Evolutionary conservation across 2,329 filamentous ascomycete species (phyloP), one percentile per base, ranked within the genome.

Genomic region (Calonectria fujianensis): DNA sequence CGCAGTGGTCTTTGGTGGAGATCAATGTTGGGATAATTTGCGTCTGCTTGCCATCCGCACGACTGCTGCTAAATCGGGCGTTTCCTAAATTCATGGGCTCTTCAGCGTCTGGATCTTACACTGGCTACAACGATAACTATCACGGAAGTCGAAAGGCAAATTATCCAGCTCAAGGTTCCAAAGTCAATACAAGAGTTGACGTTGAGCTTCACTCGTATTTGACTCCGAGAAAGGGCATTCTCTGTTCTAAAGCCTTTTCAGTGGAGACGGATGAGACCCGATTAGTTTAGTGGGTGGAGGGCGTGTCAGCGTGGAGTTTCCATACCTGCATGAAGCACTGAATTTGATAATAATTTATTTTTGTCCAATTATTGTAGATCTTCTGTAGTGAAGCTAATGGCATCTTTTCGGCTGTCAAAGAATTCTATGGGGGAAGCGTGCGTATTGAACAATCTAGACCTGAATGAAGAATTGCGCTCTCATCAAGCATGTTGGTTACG

Each of bases 11-110:
- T 0, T 82, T 80, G 0, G 79, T 87, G 31, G 85, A 87, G 72
- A 83, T 85, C 73, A 85, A 85, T 72, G 81, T 85, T 9, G 85
- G 83, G 52, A 82, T 86, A n/a, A 84, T 87, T 9, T 86, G 85
- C 74, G 82, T 82, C 10, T 87, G 85, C 63, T 78, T 87, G 81
- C 85, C 85, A 0, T 81, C 84, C 0, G 66, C 86, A 1, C 81
- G 84, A 8, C 76, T 85, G 16, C 75, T 86, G 0, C 79, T 86
- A 1, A 82, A 84, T 13, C 79, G 82, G 0, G 76, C 87, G 48
- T 85, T 88, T 75, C 88, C 87, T 52, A 81, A 79, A 70, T 18
- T 85, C 0, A 74, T 82, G n/a, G 81, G 82, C 18, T 57, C 52
- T 13, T 24, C 31, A 14, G 31, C n/a, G 11, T 37, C 52, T 37